Base-by-base conservation (phyloP, 2,329 filamentous ascomycete genomes). In the Blumeriella jaapii region DNA sequence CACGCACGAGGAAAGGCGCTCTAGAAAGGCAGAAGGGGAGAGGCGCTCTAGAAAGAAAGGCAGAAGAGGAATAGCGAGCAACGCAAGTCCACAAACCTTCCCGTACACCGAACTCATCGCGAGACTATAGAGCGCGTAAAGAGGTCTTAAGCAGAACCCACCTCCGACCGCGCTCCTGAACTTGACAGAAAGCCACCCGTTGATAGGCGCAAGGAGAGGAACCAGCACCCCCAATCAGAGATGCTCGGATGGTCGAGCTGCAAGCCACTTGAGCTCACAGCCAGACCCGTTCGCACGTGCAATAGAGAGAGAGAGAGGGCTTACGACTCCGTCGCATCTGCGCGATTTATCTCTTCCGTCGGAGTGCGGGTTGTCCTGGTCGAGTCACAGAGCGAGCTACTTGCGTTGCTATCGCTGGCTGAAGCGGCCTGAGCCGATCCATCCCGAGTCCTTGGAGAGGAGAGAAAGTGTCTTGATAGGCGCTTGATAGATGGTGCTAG, bases 91-190 rank as follows among this genome's bases (percentile, higher is more conserved):
- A 19, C 25, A 23, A n/a, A n/a, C n/a, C n/a, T n/a, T n/a, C n/a
- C n/a, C n/a, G n/a, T n/a, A n/a, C n/a, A n/a, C n/a, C n/a, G n/a
- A n/a, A n/a, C n/a, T n/a, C n/a, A n/a, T n/a, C n/a, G n/a, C n/a
- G n/a, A n/a, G n/a, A n/a, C n/a, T n/a, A n/a, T n/a, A n/a, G n/a
- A n/a, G n/a, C n/a, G n/a, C n/a, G n/a, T n/a, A n/a, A n/a, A n/a
- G n/a, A 15, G 25, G 29, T 35, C 29, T 35, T 24, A 17, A 34
- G 13, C 32, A 29, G 16, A 23, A 3, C 18, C n/a, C n/a, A n/a
- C n/a, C n/a, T n/a, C n/a, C n/a, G n/a, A n/a, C n/a, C n/a, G n/a
- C n/a, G n/a, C n/a, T n/a, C n/a, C n/a, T n/a, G n/a, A n/a, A n/a
- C n/a, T n/a, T n/a, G n/a, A n/a, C n/a, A n/a, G n/a, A n/a, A n/a